Conservation (phyloP, 805 yeast species). For the Nakazawaea molendinolei region DNA sequence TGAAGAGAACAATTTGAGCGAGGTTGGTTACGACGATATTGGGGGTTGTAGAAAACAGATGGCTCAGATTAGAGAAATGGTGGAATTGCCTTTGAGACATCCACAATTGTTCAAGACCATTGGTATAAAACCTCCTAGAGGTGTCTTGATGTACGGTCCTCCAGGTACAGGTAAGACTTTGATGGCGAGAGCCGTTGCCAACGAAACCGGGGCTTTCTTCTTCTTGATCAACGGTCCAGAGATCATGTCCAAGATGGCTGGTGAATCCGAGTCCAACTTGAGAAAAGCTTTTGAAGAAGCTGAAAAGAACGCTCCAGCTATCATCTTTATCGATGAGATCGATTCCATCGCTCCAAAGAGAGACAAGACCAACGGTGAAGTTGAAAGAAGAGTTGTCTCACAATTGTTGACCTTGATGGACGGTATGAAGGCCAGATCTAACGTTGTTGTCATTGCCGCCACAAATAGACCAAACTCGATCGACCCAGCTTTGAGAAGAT, state of each 20-base stretch:
- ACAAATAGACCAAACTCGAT: constrained; percentile 84
- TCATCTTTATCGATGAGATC: constrained; percentile 96
- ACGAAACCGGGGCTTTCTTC: constrained; percentile 98
- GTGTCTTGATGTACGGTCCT: constrained; percentile 97
- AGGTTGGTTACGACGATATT: constrained; percentile 97
- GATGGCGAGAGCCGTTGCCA: constrained; percentile 99
- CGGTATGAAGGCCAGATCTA: constrained; percentile 99
- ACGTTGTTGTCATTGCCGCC: constrained; percentile 97
- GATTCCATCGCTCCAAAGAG: constrained; percentile 99
- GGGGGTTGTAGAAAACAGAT: constrained; percentile 99
- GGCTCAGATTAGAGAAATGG: constrained; percentile 99
- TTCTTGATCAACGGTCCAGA: constrained; percentile 98
- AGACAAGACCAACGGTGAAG: constrained; percentile 99
- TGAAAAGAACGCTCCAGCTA: constrained; percentile 96
- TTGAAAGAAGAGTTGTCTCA: constrained; percentile 98
- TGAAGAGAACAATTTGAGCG: constrained; percentile 93
- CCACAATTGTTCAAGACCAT: constrained; percentile 96
- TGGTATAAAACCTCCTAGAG: constrained; percentile 98
- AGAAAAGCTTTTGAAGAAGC: constrained; percentile 99
- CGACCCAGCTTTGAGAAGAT: constrained; percentile 81
- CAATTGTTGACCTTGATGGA: constrained; percentile 97
- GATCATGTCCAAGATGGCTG: constrained; percentile 99
- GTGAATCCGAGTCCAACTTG: constrained; percentile 95
- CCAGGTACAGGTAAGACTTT: constrained; percentile 99
- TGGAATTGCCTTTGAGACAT: constrained; percentile 95